phyloP scores from a whole-genome alignment of 2,329 filamentous ascomycete genomes.

The Coniochaeta sp. region DNA sequence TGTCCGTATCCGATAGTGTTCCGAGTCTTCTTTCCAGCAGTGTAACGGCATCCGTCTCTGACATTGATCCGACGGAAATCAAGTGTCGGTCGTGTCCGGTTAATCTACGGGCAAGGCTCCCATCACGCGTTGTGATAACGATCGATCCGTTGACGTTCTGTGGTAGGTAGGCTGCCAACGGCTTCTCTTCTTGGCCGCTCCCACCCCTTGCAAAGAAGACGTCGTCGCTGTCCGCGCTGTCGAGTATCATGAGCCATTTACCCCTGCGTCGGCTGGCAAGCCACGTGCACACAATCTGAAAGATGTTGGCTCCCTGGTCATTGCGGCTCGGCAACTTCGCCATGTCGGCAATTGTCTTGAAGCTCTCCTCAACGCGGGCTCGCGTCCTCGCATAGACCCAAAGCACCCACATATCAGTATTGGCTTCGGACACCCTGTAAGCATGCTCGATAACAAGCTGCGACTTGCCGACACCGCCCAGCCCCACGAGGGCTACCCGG shows the following conservation, averaged over 20 bases:
- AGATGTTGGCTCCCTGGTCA: constrained; percentile 17
- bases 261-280: constrained; percentile 19
- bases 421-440: too few species aligned
- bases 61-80: constrained; percentile 21
- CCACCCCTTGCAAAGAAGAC: constrained; percentile 16
- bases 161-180: constrained; percentile 18
- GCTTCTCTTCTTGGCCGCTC: constrained; percentile 5
- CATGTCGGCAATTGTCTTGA: too few species aligned
- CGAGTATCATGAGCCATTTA: constrained; percentile 28
- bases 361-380: too few species aligned
- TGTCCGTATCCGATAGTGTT: constrained; percentile 7
- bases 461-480: too few species aligned
- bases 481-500: too few species aligned
- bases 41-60: constrained; percentile 13
- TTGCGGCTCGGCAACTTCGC: too few species aligned
- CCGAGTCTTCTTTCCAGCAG: constrained; percentile 22
- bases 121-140: constrained; percentile 18
- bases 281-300: constrained; percentile 21
- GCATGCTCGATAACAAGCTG: too few species aligned
- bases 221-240: constrained; percentile 26
- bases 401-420: too few species aligned
- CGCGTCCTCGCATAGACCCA: too few species aligned
- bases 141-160: constrained; percentile 21
- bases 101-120: constrained; percentile 13
- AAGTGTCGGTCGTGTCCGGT: constrained; percentile 13